Percentiles rank a stretch among this genome's conserved stretches.
These are phyloP conservation scores for Syncephalastrum sp. DNA, from an alignment of 371 early-diverging fungal species.

Conservation along the genomic window DNA sequence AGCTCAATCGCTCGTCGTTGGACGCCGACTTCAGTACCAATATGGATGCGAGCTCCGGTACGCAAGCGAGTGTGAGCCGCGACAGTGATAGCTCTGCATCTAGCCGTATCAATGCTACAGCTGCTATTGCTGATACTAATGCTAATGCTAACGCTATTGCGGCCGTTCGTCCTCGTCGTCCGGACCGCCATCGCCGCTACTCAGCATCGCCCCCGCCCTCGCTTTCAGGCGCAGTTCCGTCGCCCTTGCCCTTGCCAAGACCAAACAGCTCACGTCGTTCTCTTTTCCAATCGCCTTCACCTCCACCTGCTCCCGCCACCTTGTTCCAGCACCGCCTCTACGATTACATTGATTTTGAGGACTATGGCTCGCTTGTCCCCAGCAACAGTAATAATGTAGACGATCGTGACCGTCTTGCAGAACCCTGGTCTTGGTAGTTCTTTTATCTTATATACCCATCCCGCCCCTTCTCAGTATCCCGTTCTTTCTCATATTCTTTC, in stretches of 20 bases:
- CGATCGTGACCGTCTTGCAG: too few relatives aligned
- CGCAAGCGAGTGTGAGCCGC: constrained; percentile 7
- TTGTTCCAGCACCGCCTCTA: too few relatives aligned
- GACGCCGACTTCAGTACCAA: constrained; percentile 7
- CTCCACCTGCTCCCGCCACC: background rate
- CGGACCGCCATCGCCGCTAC: background rate
- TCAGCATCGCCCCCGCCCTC: too few relatives aligned
- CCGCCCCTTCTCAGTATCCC: background rate
- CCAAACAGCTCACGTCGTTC: too few relatives aligned
- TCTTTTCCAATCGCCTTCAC: background rate
- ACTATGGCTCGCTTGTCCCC: background rate
- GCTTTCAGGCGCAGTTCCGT: too few relatives aligned
- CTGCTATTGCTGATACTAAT: background rate
- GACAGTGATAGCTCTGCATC: background rate
- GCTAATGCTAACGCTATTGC: background rate
- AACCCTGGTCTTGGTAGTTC: background rate
- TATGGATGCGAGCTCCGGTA: constrained; percentile 12
- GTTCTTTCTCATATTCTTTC: background rate
- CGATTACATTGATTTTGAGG: too few relatives aligned
- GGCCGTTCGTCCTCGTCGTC: background rate
- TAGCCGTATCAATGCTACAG: background rate
- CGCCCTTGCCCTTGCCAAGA: too few relatives aligned
- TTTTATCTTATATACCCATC: background rate
- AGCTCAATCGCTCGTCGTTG: too few relatives aligned
- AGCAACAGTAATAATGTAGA: too few relatives aligned